Base-by-base conservation (phyloP, 306 rosid species). In the Calophaca sinica region DNA sequence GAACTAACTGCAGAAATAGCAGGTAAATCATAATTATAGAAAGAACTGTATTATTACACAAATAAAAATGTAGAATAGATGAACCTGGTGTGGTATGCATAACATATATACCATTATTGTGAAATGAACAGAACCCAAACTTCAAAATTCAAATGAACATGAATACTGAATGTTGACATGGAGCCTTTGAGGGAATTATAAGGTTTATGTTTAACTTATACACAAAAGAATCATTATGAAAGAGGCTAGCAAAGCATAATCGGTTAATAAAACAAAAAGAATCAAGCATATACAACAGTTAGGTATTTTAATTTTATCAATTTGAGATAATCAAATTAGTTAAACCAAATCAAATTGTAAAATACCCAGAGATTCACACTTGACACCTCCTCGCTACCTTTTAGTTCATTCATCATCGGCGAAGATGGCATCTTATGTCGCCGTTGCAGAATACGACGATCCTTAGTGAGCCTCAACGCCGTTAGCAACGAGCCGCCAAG, bases 401-500 rank as follows among this genome's bases (percentile, higher is more conserved):
- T 78, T 2, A 58, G 41, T 9, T 69, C 82, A 48, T 58, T 68
- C 41, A 39, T 64, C 51, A 52, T 29, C 85, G 73, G 68, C 39
- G 29, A 8, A 0, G 86, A 7, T 13, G 36, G 59, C 11, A 15
- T 41, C 29, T 26, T 70, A 65, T 20, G 60, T 36, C 52, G 72
- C 63, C 62, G 75, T 35, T 33, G 69, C 68, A 2, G 68, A 51
- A 44, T 68, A 48, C 81, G 61, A 13, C 42, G 77, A 28, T 57
- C 74, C 68, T 80, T 88, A 58, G 11, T 12, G 6, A 74, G 64
- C 72, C 78, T 82, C 70, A 91, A 73, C 72, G 71, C 64, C 62
- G 87, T 79, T 66, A 58, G 77, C 78, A 29, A 89, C 49, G 11
- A 91, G 59, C 64, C 91, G 81, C 42, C 87, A 68, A 15, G n/a